phyloP scores from a whole-genome alignment of 1,139 yeast species.

The Taphrina betulina region DNA sequence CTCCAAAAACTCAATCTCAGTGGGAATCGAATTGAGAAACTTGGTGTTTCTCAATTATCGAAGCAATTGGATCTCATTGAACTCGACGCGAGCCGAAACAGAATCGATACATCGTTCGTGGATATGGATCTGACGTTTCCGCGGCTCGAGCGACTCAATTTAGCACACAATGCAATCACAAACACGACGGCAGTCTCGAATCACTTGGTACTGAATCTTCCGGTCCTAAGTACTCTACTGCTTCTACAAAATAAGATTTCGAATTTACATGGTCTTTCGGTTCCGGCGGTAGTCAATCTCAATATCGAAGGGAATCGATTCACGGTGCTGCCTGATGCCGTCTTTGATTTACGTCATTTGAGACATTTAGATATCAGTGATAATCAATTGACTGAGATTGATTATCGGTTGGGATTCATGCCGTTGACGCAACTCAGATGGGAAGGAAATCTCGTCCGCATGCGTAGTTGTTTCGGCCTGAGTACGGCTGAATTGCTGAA shows the following conservation, averaged over 20 bases:
- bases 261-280: background rate
- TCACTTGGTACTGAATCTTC: background rate
- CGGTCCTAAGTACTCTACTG: background rate
- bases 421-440: slow-evolving; percentile 4
- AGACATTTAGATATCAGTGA: slow-evolving; percentile 11
- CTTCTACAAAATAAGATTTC: slow-evolving; percentile 4
- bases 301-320: slow-evolving; percentile 3
- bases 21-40: slow-evolving; percentile 3
- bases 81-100: slow-evolving; percentile 14
- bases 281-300: background rate
- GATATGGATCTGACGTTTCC: background rate
- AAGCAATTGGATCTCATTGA: background rate
- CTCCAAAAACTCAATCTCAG: slow-evolving; percentile 15
- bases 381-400: slow-evolving; percentile 1
- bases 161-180: slow-evolving; percentile 2
- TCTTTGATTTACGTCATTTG: background rate
- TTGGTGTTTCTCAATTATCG: slow-evolving; percentile 11
- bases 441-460: slow-evolving; percentile 18
- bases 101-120: slow-evolving; percentile 1
- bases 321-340: background rate
- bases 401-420: slow-evolving; percentile 7
- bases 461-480: slow-evolving; percentile 15
- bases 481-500: background rate
- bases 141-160: background rate
- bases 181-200: background rate